Evolutionary conservation across 371 early-diverging fungal genomes (phyloP), one percentile per base, ranked within the genome.

Genomic region (Mucor irregularis): DNA sequence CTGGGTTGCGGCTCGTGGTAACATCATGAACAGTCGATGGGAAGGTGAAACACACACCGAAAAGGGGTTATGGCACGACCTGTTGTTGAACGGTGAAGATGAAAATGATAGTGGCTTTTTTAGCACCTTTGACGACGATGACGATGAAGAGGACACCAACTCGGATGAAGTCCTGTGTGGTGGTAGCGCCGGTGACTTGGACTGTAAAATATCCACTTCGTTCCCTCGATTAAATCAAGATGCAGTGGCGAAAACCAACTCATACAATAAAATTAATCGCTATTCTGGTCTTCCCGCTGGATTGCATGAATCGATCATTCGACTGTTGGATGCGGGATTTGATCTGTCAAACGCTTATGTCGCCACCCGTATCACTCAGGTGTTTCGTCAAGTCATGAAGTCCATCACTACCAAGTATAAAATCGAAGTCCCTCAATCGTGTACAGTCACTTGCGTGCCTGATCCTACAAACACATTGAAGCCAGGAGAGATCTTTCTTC

Each of bases 271-370:
- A 35, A 47, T 61, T 17, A 71, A 75, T 31, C 16, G 30, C 1
- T 62, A 73, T 29, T 80, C 80, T 28, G 80, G 78, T 0, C 53
- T 40, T 11, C 80, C 80, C 2, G 53, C 58, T 4, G 48, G 47
- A 16, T 22, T 62, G 5, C 59, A 71, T 50, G 80, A 80, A 53
- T 39, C 62, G 2, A 45, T 67, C 9, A 58, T 80, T 3, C 61
- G 78, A 2, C 17, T 80, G 28, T 35, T 80, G 8, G 74, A 77
- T 47, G 55, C 78, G 14, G 80, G 80, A 1, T 80, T 80, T 57
- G 78, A 71, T 8, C 43, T 71, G 14, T 64, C 68, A 5, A 75
- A 77, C 43, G 65, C 74, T 0, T 75, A 57, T 61, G 34, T 80
- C 2, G 76, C 78, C 1, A 58, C 59, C 30, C 69, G 73, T 4